These are phyloP conservation scores for Crucibulum laeve DNA, from an alignment of 768 basidiomycete genomes.

Conservation along the genomic window DNA sequence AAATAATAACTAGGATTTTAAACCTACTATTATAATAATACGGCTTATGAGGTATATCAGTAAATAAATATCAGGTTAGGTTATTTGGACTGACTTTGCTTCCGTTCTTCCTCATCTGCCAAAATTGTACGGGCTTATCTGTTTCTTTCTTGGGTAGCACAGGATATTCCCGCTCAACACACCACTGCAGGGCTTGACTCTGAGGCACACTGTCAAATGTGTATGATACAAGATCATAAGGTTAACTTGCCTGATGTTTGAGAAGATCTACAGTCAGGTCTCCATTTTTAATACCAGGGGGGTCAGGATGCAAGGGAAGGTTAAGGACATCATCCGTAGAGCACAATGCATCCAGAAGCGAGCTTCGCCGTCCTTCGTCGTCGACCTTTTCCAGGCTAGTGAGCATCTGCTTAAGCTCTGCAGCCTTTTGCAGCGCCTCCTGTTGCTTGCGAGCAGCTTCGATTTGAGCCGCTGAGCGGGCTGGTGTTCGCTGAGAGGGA, in stretches of 20 bases:
- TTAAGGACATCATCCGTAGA: constrained; percentile 66
- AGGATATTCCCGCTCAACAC: constrained; percentile 77
- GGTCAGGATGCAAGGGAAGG: constrained; percentile 65
- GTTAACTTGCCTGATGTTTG: constrained; percentile 66
- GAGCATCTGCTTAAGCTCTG: constrained; percentile 64
- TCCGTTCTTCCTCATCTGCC: constrained; percentile 63
- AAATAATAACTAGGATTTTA: not conserved
- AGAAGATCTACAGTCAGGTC: constrained; percentile 69
- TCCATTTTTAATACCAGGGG: constrained; percentile 66
- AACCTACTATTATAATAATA: constrained; percentile 68
- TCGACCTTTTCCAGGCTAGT: constrained; percentile 70
- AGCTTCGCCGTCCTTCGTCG: constrained; percentile 67
- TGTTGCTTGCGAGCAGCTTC: constrained; percentile 41
- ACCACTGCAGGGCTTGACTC: constrained; percentile 87
- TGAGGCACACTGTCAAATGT: constrained; percentile 21
- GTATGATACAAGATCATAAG: not conserved
- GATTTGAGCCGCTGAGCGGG: constrained; percentile 30
- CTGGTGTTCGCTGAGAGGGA: not conserved
- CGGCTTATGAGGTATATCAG: constrained; percentile 23
- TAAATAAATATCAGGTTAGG: not conserved
- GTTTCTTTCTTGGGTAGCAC: constrained; percentile 57
- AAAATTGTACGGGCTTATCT: constrained; percentile 85
- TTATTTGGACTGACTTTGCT: constrained; percentile 41
- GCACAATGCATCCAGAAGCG: constrained; percentile 67
- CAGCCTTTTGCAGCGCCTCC: constrained; percentile 54